Evolutionary conservation across 2,329 filamentous ascomycete genomes (phyloP), one percentile per base, ranked within the genome.

Genomic region (Neonectria magnoliae): DNA sequence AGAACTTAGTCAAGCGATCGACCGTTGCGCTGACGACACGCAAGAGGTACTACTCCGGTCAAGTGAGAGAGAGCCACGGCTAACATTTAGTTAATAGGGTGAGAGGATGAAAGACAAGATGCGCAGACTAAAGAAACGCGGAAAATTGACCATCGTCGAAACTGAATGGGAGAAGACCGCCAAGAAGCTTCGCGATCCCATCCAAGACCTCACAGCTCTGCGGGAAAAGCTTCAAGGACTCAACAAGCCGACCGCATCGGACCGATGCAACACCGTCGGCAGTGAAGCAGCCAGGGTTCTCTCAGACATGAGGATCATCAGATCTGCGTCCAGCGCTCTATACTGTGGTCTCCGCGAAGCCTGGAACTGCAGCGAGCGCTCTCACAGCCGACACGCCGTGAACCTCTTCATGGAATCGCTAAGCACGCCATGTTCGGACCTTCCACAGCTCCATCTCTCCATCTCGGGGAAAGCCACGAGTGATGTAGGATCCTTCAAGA

Each of bases 211-310:
- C 16, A 56, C 41, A n/a, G 29, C 57, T 14, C 20, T 60, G 20
- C 50, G 50, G 11, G 57, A 60, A 42, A 60, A 54, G 20, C 31
- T 60, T 10, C 36, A 60, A 20, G 57, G 36, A 1, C 50, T 47
- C 11, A 25, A 33, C 16, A 60, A 44, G 5, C 27, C 38, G 7
- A 38, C 42, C n/a, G 22, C 38, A 6, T 10, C 27, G 10, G 27
- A 20, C 10, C 13, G 2, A n/a, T 16, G 4, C 14, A 29, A 8
- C 14, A 10, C 13, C 7, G 5, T n/a, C 13, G 25, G 3, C 14
- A 18, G 18, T 25, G 38, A 25, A 20, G 18, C 2, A 18, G 5
- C 5, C 11, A 16, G 18, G 22, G 7, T 56, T 29, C n/a, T 29
- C 20, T 50, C 33, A 31, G 41, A 44, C 22, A 29, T 29, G 3